Base-by-base conservation (phyloP, 2,329 filamentous ascomycete species). In the Hymenoscyphus infarciens region DNA sequence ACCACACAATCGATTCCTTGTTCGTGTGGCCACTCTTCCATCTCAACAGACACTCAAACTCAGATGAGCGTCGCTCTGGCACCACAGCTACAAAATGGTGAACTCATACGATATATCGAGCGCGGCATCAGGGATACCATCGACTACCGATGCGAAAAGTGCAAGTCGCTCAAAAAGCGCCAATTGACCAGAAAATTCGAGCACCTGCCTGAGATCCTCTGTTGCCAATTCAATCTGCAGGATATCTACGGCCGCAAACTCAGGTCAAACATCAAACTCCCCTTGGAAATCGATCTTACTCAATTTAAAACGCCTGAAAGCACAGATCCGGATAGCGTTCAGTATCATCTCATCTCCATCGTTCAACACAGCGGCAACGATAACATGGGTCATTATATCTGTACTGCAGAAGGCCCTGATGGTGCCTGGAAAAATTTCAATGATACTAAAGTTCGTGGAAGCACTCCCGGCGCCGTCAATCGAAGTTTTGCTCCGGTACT, bases 331-430 rank as follows among this genome's bases (percentile, higher is more conserved):
- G 55, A 31, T 42, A 38, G 35, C n/a, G 59, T 69, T 25, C 62
- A 53, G 27, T 77, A 76, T 60, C 66, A 72, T 38, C 67, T 76
- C 13, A 57, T 64, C 1, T 67, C 73, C 10, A 69, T 74, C 2
- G 64, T 76, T 10, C 68, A 70, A 52, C 75, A 76, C 60, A 39
- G 16, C 2, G 71, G 71, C 7, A 64, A 13, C 6, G 27, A 59
- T 3, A 57, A 59, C 13, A 61, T 10, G 11, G 71, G 71, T 1
- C 71, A 73, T 45, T 73, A 73, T 55, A 57, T 67, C n/a, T 68
- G 65, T 52, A 57, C 60, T 57, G 66, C 69, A 2, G 62, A 60
- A 19, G 69, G 64, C 19, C 59, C 64, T 2, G 66, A 71, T 56
- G 66, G 64, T 15, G 19, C 58, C 15, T 72, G 70, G 71, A 60